Evolutionary conservation across 441 rosid genomes (phyloP).

Genomic region (Pelargonium myrrhifolium): DNA sequence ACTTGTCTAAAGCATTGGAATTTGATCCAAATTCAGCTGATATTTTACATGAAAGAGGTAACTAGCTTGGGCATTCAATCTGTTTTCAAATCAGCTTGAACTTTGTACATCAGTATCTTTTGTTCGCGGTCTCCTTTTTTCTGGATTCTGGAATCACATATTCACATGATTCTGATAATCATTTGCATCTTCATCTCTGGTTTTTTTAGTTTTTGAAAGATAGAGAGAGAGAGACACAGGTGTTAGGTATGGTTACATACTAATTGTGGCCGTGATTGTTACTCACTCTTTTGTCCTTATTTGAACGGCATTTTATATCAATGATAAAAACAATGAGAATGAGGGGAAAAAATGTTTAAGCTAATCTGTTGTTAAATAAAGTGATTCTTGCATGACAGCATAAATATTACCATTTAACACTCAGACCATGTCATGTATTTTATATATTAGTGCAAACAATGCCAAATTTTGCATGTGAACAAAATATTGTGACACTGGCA

Average conservation of each 20-base stretch:
- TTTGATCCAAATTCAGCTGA: slow-evolving; percentile 86
- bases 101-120: background rate
- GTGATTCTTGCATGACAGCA: background rate
- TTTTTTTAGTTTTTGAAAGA: no score
- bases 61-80: slow-evolving; percentile 17
- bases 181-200: no score
- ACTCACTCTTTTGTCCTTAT: no score
- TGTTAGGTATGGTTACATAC: no score
- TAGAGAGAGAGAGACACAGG: no score
- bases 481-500: background rate
- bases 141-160: background rate
- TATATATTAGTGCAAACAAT: slow-evolving; percentile 1
- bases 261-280: no score
- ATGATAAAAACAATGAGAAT: no score
- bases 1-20: slow-evolving; percentile 83
- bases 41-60: slow-evolving; percentile 94
- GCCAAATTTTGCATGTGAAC: background rate
- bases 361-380: slow-evolving; percentile 1
- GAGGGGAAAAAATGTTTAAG: background rate
- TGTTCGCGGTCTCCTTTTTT: background rate
- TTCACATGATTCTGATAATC: no score
- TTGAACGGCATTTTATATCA: no score
- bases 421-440: slow-evolving; percentile 1
- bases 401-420: background rate
- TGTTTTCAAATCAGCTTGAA: background rate